Percentiles rank a stretch among this genome's conserved stretches.
phyloP scores from a whole-genome alignment of 2,329 filamentous ascomycete species.

The Colletotrichum chlorophyti region DNA sequence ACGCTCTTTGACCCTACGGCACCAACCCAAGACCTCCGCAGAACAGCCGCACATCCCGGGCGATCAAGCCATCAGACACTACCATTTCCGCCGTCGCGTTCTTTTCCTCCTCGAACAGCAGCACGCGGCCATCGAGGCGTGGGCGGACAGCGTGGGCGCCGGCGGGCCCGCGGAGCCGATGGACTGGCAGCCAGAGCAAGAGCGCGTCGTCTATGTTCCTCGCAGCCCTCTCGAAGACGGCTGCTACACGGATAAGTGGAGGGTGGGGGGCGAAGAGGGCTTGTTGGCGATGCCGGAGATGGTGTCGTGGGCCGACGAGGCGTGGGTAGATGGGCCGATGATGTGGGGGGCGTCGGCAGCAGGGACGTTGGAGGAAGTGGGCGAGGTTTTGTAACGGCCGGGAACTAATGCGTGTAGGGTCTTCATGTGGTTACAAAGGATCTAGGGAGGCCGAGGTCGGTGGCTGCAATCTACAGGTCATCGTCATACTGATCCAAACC shows the following conservation, averaged over 20 bases:
- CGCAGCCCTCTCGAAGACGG: constrained; percentile 19
- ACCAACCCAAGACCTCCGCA: background rate
- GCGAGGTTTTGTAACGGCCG: constrained; percentile 4
- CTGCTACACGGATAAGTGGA: constrained; percentile 23
- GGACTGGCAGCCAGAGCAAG: constrained; percentile 35
- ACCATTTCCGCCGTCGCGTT: constrained; percentile 12
- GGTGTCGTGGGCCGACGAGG: background rate
- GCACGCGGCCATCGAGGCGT: constrained; percentile 23
- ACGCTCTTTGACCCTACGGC: too few relatives aligned
- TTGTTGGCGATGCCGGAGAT: background rate
- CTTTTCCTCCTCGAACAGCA: constrained; percentile 23
- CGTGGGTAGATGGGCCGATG: background rate
- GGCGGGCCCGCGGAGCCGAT: constrained; percentile 32
- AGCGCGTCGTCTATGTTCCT: constrained; percentile 27
- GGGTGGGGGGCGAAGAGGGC: background rate
- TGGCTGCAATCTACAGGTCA: too few relatives aligned
- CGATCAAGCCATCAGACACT: constrained; percentile 2
- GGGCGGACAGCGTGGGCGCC: constrained; percentile 30
- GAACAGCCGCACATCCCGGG: background rate
- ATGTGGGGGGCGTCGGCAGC: constrained; percentile 1
- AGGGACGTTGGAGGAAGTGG: background rate
- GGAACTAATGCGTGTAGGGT: too few relatives aligned
- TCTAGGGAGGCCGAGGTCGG: background rate
- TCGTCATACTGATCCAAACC: too few relatives aligned
- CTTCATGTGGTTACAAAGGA: background rate